Conservation (phyloP, 2,329 filamentous ascomycete species). For the Fusarium temperatum region DNA sequence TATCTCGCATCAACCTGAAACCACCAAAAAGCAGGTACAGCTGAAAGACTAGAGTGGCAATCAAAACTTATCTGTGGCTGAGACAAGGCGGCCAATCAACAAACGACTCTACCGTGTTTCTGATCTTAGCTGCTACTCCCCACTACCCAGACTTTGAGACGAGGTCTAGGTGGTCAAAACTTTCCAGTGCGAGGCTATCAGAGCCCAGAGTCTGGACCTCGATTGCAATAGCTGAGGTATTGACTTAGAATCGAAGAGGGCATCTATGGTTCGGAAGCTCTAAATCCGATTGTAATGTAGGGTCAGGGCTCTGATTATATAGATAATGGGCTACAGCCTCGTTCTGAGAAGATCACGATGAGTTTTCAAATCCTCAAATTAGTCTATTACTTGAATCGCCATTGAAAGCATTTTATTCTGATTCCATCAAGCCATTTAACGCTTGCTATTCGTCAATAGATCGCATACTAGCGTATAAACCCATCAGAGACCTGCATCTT, state of each 20-base stretch:
- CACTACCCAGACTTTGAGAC: not conserved
- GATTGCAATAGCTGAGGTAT: not conserved
- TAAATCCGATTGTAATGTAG: not conserved
- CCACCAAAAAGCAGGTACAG: not conserved
- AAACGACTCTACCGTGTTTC: not conserved
- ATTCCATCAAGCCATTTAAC: not conserved
- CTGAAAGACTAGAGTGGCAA: not conserved
- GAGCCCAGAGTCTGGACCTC: not conserved
- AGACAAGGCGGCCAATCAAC: not conserved
- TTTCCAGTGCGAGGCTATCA: not conserved
- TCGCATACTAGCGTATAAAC: not conserved
- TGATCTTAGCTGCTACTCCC: not conserved
- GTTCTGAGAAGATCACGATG: not conserved
- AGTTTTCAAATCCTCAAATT: not conserved
- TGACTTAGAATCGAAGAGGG: not conserved
- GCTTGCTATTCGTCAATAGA: not conserved
- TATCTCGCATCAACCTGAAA: not conserved
- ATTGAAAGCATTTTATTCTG: not conserved
- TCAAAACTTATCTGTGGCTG: not conserved
- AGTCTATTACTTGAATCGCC: not conserved
- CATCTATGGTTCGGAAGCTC: not conserved
- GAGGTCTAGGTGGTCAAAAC: not conserved
- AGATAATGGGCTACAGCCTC: not conserved
- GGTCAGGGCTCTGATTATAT: not conserved
- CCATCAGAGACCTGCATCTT: not conserved